A percentile compares a stretch with the other conserved stretches of the same genome.
These are phyloP conservation scores for Candida krabiensis DNA, from an alignment of 805 yeast genomes.

Conservation along the genomic window DNA sequence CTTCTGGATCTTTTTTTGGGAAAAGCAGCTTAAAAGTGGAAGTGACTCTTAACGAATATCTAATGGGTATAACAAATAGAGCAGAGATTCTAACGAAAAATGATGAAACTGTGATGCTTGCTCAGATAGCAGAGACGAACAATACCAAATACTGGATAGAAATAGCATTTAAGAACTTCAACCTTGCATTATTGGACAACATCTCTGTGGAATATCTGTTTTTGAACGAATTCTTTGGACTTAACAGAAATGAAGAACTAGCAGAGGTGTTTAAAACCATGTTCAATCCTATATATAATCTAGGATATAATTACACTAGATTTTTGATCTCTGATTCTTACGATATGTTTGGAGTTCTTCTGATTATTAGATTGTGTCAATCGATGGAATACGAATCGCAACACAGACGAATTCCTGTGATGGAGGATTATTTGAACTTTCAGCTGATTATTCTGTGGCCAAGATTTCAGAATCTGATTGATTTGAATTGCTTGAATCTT, in stretches of 20 bases:
- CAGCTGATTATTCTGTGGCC: slow-evolving; percentile 82
- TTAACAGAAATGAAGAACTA: slow-evolving; percentile 45
- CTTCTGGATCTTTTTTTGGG: slow-evolving; percentile 16
- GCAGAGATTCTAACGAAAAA: slow-evolving; percentile 50
- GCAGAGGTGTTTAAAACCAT: slow-evolving; percentile 46
- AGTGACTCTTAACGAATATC: slow-evolving; percentile 50
- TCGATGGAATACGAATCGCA: slow-evolving; percentile 64
- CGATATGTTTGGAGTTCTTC: slow-evolving; percentile 78
- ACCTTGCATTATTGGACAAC: slow-evolving; percentile 73
- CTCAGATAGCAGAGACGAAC: slow-evolving; percentile 81
- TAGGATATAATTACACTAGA: slow-evolving; percentile 51
- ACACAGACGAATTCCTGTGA: slow-evolving; percentile 65
- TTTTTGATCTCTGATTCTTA: slow-evolving; percentile 40
- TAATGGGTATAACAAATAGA: slow-evolving; percentile 57
- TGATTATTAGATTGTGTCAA: slow-evolving; percentile 72
- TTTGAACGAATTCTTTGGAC: slow-evolving; percentile 65
- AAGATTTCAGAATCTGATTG: slow-evolving; percentile 72
- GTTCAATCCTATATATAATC: slow-evolving; percentile 51
- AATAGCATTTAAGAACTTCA: slow-evolving; percentile 69
- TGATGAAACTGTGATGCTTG: slow-evolving; percentile 67
- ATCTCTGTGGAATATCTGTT: slow-evolving; percentile 75
- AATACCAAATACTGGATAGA: slow-evolving; percentile 65
- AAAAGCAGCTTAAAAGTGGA: slow-evolving; percentile 7
- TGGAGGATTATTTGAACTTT: slow-evolving; percentile 67
- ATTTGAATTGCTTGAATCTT: slow-evolving; percentile 71